phyloP scores from a whole-genome alignment of 2,329 filamentous ascomycete species.

The Aureobasidium pullulans region DNA sequence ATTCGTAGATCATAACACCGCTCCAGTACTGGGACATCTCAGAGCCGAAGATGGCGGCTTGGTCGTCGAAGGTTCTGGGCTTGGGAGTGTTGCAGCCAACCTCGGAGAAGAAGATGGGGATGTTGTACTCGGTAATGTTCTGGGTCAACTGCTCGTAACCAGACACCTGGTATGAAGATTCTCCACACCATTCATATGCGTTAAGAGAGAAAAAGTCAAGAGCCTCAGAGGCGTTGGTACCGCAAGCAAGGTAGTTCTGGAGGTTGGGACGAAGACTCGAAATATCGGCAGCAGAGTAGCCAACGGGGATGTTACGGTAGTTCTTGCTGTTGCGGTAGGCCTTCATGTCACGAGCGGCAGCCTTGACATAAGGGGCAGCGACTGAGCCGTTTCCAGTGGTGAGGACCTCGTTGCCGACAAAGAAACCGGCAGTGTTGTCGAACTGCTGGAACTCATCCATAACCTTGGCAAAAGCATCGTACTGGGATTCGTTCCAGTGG shows the following conservation, averaged over 20 bases:
- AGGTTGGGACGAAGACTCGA: conserved; percentile 60
- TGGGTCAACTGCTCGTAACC: conserved; percentile 64
- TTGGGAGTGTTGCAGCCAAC: conserved; percentile 68
- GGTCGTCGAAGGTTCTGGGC: conserved; percentile 61
- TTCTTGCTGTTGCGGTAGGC: conserved; percentile 66
- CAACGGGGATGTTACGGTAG: conserved; percentile 75
- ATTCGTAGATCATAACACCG: conserved; percentile 80
- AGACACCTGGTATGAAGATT: conserved; percentile 48
- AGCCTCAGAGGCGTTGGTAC: conserved; percentile 58
- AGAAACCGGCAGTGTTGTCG: conserved; percentile 75
- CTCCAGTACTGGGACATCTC: conserved; percentile 67
- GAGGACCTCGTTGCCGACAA: conserved; percentile 82
- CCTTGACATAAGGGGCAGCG: conserved; percentile 76
- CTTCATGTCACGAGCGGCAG: conserved; percentile 74
- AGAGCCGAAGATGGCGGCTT: conserved; percentile 66
- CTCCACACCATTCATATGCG: conserved; percentile 59
- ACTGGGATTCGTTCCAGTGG: conserved; percentile 67
- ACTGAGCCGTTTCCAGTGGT: conserved; percentile 49
- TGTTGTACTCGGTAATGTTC: conserved; percentile 61
- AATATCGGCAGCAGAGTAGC: conserved; percentile 84
- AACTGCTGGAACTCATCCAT: conserved; percentile 72
- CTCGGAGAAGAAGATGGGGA: conserved; percentile 88
- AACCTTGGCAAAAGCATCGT: conserved; percentile 59
- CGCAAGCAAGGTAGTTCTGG: conserved; percentile 72
- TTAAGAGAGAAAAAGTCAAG: conserved; percentile 83